Base-by-base conservation (phyloP, 805 yeast genomes). In the Wickerhamomyces kurtzmanii region DNA sequence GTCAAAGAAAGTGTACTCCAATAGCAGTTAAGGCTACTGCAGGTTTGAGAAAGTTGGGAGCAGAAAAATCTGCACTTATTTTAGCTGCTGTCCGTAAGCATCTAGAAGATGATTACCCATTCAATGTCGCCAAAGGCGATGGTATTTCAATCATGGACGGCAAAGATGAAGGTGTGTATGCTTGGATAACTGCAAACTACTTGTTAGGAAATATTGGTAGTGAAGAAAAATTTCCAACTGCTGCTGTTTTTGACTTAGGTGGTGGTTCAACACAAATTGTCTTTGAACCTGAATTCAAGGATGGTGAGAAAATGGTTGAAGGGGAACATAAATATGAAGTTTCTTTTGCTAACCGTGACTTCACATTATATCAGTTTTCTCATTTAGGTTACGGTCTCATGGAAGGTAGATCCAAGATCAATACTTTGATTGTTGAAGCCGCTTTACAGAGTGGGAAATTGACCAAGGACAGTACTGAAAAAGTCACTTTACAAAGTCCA, bases 241-340 rank as follows among this genome's bases (percentile, higher is more conserved):
- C 94, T 27, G 98, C 97, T 14, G 94, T 91, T 8, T 91, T 91
- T 48, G 99, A 91, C 55, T 70, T 91, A 34, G 99, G 98, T 43
- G 98, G 98, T 47, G 97, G 97, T 4, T 85, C 96, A 6, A 91
- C 99, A 10, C 98, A 93, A 60, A 86, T 91, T 59, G 99, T 91
- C 6, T 91, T 91, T 54, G 97, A 91, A 63, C 99, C 99, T 14
- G 68, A 68, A n/a, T 75, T 75, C 49, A 47, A 53, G 18, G 55
- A 62, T 29, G 62, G 71, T 24, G 79, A 76, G 43, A 50, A 62
- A 38, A 71, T 89, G 80, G 58, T 68, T 26, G 86, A 77, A 9
- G 94, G 96, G 33, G 96, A 87, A 48, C 94, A 85, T 59, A 82
- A 83, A 55, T 86, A 76, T 51, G 70, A 71, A 37, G 66, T 86